phyloP scores from a whole-genome alignment of 805 yeast species.

The Candida loeiensis region DNA sequence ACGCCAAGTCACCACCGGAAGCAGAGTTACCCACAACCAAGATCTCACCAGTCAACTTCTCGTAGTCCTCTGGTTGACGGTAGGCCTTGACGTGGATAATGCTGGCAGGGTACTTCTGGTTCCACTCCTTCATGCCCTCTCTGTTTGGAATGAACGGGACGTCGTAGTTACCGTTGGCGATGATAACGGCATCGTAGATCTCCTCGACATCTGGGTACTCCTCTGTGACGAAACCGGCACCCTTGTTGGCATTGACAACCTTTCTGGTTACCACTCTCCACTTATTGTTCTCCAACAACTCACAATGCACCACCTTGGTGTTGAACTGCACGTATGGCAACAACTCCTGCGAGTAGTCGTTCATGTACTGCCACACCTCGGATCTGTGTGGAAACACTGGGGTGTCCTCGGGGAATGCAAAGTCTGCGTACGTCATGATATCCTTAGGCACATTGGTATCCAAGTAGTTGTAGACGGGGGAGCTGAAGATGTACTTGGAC shows the following conservation, averaged over 20 bases:
- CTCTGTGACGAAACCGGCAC: slow-evolving; percentile 15
- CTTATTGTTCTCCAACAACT: slow-evolving; percentile 16
- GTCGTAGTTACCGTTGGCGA: slow-evolving; percentile 39
- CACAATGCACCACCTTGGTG: slow-evolving; percentile 45
- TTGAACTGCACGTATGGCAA: slow-evolving; percentile 40
- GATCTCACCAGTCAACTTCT: slow-evolving; percentile 33
- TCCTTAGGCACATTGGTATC: slow-evolving; percentile 67
- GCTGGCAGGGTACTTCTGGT: slow-evolving; percentile 19
- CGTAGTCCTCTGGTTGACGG: slow-evolving; percentile 23
- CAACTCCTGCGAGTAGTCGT: slow-evolving; percentile 48
- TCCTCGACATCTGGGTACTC: slow-evolving; percentile 15
- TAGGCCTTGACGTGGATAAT: slow-evolving; percentile 34
- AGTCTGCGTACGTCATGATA: slow-evolving; percentile 62
- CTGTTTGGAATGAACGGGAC: slow-evolving; percentile 34
- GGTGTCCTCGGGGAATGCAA: slow-evolving; percentile 44
- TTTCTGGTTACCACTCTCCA: slow-evolving; percentile 45
- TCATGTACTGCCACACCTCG: slow-evolving; percentile 61
- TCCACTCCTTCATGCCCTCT: slow-evolving; percentile 31
- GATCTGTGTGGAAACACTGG: slow-evolving; percentile 57
- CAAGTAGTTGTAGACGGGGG: slow-evolving; percentile 58
- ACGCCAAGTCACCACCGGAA: slow-evolving; percentile 69
- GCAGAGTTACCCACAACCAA: slow-evolving; percentile 76
- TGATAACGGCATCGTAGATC: slow-evolving; percentile 35
- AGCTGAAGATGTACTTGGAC: slow-evolving; percentile 21
- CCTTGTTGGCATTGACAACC: slow-evolving; percentile 27